A percentile compares a stretch with the other conserved stretches of the same genome.
phyloP scores from a whole-genome alignment of 2,329 filamentous ascomycete species.

The Didymella pomorum region DNA sequence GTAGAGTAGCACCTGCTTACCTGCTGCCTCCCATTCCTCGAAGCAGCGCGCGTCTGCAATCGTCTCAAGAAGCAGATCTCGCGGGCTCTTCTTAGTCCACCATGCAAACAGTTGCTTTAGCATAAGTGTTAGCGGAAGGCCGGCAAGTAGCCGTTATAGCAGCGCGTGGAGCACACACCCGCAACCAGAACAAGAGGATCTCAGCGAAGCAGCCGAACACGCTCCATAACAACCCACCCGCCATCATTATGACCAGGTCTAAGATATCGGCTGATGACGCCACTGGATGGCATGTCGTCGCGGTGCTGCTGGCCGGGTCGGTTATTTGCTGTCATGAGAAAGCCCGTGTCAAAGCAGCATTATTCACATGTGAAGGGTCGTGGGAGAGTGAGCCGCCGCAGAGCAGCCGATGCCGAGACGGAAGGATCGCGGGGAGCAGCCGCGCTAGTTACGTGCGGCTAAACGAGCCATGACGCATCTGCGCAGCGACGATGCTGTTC shows the following conservation, averaged over 20 bases:
- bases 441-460: conserved; percentile 7
- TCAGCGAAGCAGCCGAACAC: conserved; percentile 47
- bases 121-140: conserved; percentile 21
- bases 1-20: not conserved
- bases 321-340: conserved; percentile 31
- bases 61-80: conserved; percentile 70
- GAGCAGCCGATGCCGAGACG: conserved; percentile 14
- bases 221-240: conserved; percentile 34
- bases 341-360: conserved; percentile 8
- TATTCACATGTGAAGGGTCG: conserved; percentile 17
- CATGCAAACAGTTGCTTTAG: conserved; percentile 72
- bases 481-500: conserved; percentile 1
- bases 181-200: conserved; percentile 52
- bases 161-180: conserved; percentile 41
- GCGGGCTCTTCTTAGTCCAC: conserved; percentile 70
- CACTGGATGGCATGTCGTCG: conserved; percentile 34
- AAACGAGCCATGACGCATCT: conserved; percentile 11
- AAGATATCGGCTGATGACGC: conserved; percentile 18
- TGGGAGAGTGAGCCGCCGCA: not conserved
- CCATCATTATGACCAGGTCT: conserved; percentile 33
- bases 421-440: conserved; percentile 14
- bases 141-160: conserved; percentile 8
- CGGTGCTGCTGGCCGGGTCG: conserved; percentile 32
- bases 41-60: conserved; percentile 73
- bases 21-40: conserved; percentile 85